A percentile compares a stretch with the other conserved stretches of the same genome.
phyloP scores from a whole-genome alignment of 768 basidiomycete species.

The Suillus subalutaceus region DNA sequence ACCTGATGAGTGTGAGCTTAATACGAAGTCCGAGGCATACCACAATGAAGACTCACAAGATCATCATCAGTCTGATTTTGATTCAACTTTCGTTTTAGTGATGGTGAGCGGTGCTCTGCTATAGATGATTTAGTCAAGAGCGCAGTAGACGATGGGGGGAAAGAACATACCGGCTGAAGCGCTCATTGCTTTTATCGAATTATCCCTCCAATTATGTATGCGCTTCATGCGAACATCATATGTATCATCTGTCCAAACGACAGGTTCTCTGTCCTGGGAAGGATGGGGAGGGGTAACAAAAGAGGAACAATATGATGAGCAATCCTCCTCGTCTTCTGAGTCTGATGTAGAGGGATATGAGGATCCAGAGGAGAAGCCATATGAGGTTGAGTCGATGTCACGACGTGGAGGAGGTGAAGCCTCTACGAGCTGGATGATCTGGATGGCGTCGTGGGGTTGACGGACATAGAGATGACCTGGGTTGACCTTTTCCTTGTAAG shows the following conservation, averaged over 20 bases:
- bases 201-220: conserved; percentile 72
- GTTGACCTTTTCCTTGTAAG: conserved; percentile 38
- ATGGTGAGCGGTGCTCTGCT: conserved; percentile 31
- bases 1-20: conserved; percentile 36
- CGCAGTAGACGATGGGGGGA: conserved; percentile 2
- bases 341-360: conserved; percentile 40
- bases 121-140: conserved; percentile 11
- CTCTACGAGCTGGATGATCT: conserved; percentile 78
- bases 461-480: conserved; percentile 48
- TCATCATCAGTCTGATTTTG: conserved; percentile 45
- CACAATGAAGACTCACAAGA: conserved; percentile 33
- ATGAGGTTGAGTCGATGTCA: conserved; percentile 36
- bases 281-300: conserved; percentile 46
- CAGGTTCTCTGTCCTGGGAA: conserved; percentile 25
- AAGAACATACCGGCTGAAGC: conserved; percentile 43
- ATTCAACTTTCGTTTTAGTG: conserved; percentile 51
- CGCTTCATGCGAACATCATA: conserved; percentile 62
- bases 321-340: conserved; percentile 47
- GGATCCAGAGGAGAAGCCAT: conserved; percentile 42
- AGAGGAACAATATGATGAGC: conserved; percentile 77
- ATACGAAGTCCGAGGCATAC: conserved; percentile 10
- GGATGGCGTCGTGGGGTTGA: conserved; percentile 49
- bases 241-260: conserved; percentile 48
- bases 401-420: conserved; percentile 56
- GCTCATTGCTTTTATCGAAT: conserved; percentile 49